Evolutionary conservation across 2,329 filamentous ascomycete genomes (phyloP).

Genomic region (Aspergillus cejpii): DNA sequence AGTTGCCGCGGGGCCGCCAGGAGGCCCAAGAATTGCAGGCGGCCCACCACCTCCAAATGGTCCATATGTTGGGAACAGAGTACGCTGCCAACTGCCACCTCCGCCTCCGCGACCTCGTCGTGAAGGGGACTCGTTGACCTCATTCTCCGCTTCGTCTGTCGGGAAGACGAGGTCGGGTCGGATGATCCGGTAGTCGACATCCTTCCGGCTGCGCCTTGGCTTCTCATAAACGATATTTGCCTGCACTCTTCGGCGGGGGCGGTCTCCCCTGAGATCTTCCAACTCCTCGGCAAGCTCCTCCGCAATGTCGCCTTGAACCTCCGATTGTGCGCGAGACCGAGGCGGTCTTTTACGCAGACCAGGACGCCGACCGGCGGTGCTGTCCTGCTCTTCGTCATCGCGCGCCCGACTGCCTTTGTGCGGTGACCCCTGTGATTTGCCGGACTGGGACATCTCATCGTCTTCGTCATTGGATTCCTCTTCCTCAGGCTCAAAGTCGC

Average conservation of each 20-base stretch:
- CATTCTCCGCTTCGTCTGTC: constrained; percentile 67
- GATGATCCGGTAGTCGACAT: constrained; percentile 80
- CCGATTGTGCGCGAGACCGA: constrained; percentile 40
- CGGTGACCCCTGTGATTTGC: constrained; percentile 41
- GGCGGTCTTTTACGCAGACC: constrained; percentile 47
- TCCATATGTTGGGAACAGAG: constrained; percentile 80
- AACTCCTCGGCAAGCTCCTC: constrained; percentile 56
- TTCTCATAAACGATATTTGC: constrained; percentile 38
- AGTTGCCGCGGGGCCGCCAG: constrained; percentile 60
- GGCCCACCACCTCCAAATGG: constrained; percentile 80
- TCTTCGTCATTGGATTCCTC: constrained; percentile 51
- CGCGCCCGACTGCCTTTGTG: constrained; percentile 36
- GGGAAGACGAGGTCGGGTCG: constrained; percentile 64
- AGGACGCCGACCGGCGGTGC: constrained; percentile 46
- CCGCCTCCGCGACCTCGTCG: constrained; percentile 60
- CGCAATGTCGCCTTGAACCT: constrained; percentile 46
- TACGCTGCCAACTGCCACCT: constrained; percentile 62
- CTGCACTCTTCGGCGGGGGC: constrained; percentile 35
- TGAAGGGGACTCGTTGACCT: constrained; percentile 60
- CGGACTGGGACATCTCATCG: constrained; percentile 43
- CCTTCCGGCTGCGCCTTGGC: constrained; percentile 53
- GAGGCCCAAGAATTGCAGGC: constrained; percentile 64
- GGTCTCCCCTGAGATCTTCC: constrained; percentile 46
- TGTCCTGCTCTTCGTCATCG: constrained; percentile 44
- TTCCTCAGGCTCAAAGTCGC: constrained; percentile 56